These are phyloP conservation scores for Typha latifolia DNA, from an alignment of 176 grass and related monocot genomes.

Conservation along the genomic window DNA sequence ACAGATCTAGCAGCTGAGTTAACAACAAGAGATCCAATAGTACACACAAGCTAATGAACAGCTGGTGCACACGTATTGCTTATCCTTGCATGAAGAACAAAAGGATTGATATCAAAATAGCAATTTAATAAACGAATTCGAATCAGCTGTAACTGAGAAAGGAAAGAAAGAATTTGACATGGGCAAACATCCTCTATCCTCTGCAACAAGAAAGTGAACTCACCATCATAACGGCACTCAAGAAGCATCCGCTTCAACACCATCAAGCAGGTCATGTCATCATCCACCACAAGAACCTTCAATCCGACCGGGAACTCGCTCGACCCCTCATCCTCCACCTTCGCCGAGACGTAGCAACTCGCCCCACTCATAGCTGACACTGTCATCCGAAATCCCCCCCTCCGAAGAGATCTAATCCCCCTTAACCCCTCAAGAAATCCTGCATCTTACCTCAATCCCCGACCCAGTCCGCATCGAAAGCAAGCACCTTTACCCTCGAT, in stretches of 20 bases:
- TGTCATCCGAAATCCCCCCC: not conserved
- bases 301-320: constrained; percentile 70
- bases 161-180: not conserved
- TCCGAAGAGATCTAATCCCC: not conserved
- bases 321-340: constrained; percentile 32
- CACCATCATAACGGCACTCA: constrained; percentile 74
- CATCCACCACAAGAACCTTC: constrained; percentile 91
- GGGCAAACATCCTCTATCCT: not conserved
- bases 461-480: not conserved
- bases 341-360: constrained; percentile 13
- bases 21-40: too few species aligned
- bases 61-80: too few species aligned
- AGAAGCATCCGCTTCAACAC: constrained; percentile 79
- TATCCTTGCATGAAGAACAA: too few species aligned
- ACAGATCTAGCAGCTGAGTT: too few species aligned
- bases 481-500: not conserved
- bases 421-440: not conserved
- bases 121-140: too few species aligned
- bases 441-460: not conserved
- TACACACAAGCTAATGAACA: too few species aligned
- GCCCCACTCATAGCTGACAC: not conserved
- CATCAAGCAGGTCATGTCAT: constrained; percentile 66
- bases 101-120: too few species aligned
- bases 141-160: not conserved
- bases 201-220: constrained; percentile 4